Evolutionary conservation across 345 rosid genomes (phyloP).

Genomic region (Acer negundo): DNA sequence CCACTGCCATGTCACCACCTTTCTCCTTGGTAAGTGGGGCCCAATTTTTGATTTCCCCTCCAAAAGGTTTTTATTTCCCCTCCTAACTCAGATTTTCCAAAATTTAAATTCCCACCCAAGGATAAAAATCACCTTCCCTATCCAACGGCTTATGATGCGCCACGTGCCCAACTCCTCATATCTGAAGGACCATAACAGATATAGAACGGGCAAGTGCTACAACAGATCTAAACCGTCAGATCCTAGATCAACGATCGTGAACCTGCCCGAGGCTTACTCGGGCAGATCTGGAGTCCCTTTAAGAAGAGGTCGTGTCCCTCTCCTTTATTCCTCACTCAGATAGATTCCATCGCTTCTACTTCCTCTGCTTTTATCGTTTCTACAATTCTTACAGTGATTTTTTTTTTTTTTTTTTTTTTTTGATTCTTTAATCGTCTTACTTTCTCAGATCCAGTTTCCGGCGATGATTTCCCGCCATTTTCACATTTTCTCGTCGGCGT

Average conservation of each 20-base stretch:
- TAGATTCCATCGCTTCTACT: background rate
- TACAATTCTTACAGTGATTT: background rate
- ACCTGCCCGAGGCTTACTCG: conserved; percentile 23
- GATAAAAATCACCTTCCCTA: background rate
- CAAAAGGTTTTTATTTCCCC: too few species aligned
- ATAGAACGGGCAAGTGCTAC: conserved; percentile 24
- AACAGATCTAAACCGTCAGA: conserved; percentile 29
- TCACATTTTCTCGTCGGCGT: conserved; percentile 13
- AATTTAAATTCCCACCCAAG: conserved; percentile 23
- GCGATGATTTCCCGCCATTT: conserved; percentile 7
- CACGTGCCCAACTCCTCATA: background rate
- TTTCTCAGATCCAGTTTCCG: background rate
- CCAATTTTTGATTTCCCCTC: too few species aligned
- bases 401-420: too few species aligned
- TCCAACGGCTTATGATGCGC: background rate
- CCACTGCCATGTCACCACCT: background rate
- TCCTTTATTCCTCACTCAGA: conserved; percentile 19
- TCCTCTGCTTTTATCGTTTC: background rate
- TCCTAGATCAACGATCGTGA: conserved; percentile 28
- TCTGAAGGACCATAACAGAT: conserved; percentile 16
- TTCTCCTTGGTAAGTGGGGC: too few species aligned
- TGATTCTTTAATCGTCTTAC: background rate
- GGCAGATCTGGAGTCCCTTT: conserved; percentile 48
- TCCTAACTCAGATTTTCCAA: background rate
- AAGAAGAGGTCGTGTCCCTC: conserved; percentile 27